Conservation (phyloP, 2,329 filamentous ascomycete species). For the Dissoconium aciculare region DNA sequence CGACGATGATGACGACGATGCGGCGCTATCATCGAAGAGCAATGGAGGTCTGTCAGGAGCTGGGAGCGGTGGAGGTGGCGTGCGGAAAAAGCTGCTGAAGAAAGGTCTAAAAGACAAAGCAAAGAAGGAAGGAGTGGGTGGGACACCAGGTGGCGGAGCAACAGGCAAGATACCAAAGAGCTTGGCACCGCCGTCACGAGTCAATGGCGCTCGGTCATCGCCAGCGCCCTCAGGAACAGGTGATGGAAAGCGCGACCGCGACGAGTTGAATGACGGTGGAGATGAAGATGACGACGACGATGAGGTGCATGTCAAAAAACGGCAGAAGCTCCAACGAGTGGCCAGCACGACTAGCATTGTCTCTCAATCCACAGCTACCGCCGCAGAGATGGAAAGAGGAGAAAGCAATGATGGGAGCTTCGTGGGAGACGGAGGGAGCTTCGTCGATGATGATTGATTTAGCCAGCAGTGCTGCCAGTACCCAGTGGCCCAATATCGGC, state of each 20-base stretch:
- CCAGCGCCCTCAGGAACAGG: constrained; percentile 12
- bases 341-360: constrained; percentile 22
- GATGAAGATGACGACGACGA: constrained; percentile 22
- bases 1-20: constrained; percentile 17
- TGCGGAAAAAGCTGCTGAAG: constrained; percentile 25
- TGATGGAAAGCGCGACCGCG: constrained; percentile 22
- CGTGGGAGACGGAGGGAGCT: constrained; percentile 20
- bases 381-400: constrained; percentile 18
- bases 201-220: constrained; percentile 10
- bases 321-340: constrained; percentile 24
- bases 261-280: too few relatives aligned
- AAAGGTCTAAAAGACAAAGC: constrained; percentile 30
- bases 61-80: constrained; percentile 18
- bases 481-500: too few relatives aligned
- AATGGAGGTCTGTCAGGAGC: too few relatives aligned
- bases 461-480: too few relatives aligned
- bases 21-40: constrained; percentile 12
- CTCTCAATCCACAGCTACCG: constrained; percentile 14
- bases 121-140: constrained; percentile 29
- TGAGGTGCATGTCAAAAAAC: constrained; percentile 22
- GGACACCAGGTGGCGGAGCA: constrained; percentile 4
- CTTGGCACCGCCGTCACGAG: constrained; percentile 14
- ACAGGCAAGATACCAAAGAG: constrained; percentile 22
- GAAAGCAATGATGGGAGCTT: constrained; percentile 25
- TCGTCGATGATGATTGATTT: constrained; percentile 21